Base-by-base conservation (phyloP, 1,284 basidiomycete species). In the Ustilago hordei region DNA sequence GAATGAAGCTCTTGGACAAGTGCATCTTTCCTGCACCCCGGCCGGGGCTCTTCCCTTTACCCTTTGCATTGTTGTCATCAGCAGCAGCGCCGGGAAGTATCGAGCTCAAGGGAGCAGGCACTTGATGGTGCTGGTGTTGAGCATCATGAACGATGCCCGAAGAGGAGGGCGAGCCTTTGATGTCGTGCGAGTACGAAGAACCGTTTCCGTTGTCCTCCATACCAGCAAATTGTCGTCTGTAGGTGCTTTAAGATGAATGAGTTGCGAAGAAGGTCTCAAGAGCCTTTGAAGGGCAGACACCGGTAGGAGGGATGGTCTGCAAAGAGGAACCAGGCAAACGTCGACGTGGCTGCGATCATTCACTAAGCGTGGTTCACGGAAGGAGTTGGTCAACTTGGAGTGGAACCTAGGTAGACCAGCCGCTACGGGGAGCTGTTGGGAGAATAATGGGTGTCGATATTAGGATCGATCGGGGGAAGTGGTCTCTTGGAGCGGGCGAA, bases 1-100 rank as follows among this genome's bases (percentile, higher is more conserved):
- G 63, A 64, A 75, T 75, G 34, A 75, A 75, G 53, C 63, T 56
- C 39, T 75, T 75, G 47, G 63, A 66, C 17, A 75, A 64, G 54
- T 75, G 72, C 41, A 70, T 70, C 54, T 70, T 69, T 31, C 67
- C 72, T 12, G 52, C 31, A 3, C 60, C 69, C 9, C 28, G 12
- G 35, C 63, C 69, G 17, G 47, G 36, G 23, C 17, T 19, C 43
- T 45, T 45, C 1, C 43, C 43, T 11, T 45, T 45, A 3, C 43
- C 43, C 43, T 19, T 45, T 17, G 52, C 31, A 12, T n/a, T 23
- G 15, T 13, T 31, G 31, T 45, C 39, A 3, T 59, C 52, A 8
- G 38, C 28, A 15, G 17, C 56, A 19, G 65, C 39, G 13, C 39
- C 55, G 13, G 53, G 39, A 17, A 31, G 38, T 32, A 55, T 13